Percentiles rank a stretch among this genome's conserved stretches.
Conservation (phyloP, 2,329 filamentous ascomycete genomes). For the Thermochaetoides dissita region DNA sequence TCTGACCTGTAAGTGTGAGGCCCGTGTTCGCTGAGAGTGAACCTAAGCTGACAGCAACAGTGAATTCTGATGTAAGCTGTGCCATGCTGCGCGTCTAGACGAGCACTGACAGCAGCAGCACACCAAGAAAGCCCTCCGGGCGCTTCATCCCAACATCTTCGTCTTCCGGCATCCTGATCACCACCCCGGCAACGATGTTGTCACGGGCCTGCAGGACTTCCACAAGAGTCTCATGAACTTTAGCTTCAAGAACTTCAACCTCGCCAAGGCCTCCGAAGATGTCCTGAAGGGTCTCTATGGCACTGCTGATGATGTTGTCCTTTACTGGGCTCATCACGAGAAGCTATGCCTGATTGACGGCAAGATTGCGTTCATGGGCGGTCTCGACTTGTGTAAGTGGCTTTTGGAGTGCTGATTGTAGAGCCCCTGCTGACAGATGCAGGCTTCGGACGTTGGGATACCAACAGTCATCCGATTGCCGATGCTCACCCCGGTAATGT, state of each 20-base stretch:
- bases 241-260: conserved; percentile 33
- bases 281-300: conserved; percentile 70
- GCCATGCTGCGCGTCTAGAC: neutral
- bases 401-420: too few species aligned
- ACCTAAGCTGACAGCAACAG: conserved; percentile 7
- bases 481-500: conserved; percentile 71
- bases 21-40: neutral
- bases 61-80: conserved; percentile 18
- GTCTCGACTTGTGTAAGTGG: conserved; percentile 59
- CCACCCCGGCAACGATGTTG: conserved; percentile 52
- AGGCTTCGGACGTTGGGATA: conserved; percentile 78
- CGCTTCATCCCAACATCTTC: conserved; percentile 66
- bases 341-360: conserved; percentile 76
- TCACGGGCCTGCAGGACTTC: conserved; percentile 57
- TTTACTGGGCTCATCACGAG: conserved; percentile 91
- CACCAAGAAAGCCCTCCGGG: conserved; percentile 67
- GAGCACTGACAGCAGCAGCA: conserved; percentile 32
- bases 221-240: conserved; percentile 42
- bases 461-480: conserved; percentile 69
- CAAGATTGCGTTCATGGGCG: conserved; percentile 77
- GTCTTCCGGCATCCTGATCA: conserved; percentile 90
- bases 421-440: conserved; percentile 12
- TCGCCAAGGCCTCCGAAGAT: conserved; percentile 56
- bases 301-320: conserved; percentile 62
- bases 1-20: conserved; percentile 52